Base-by-base conservation (phyloP, 1,284 basidiomycete genomes). In the Naganishia sp. region DNA sequence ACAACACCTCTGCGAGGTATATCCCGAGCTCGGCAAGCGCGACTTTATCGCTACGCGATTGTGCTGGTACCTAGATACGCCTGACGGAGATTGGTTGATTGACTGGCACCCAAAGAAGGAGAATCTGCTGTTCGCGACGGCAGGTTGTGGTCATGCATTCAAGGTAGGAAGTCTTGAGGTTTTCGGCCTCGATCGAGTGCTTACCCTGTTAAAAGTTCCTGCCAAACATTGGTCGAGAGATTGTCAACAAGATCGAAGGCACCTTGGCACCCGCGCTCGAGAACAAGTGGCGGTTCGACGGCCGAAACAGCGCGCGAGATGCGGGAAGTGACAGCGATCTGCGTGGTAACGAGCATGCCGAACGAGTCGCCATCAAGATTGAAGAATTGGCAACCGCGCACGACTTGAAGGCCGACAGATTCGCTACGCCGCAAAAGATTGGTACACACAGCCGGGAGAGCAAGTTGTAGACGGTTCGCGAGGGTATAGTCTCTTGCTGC, bases 161-260 rank as follows among this genome's bases (percentile, higher is more conserved):
- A 82, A 82, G 67, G 70, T 71, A 42, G 43, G 60, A 42, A 41
- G 35, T 15, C 25, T 32, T 28, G 7, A 32, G 7, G 3, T 11
- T 28, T 9, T n/a, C 6, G 10, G 18, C 13, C 46, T 52, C 35
- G 9, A 17, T n/a, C 5, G 11, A 18, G 42, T 25, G 10, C 51
- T 56, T 35, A 67, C 10, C 9, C 47, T 11, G n/a, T 51, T 46
- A 55, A 3, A 61, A 90, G 88, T 94, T 94, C 81, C 82, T 94
- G 9, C 92, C 92, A 13, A 86, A 86, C 43, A 84, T 96, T 63
- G 93, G 93, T 13, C 79, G 84, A 10, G 81, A 94, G 31, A 86
- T 94, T 17, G 86, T 83, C 11, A 87, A 89, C 69, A 82, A 86
- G 1, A 82, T 94, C 32, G 84, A 91, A 76, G 85, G 84, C 1